Base-by-base conservation (phyloP, 2,329 filamentous ascomycete species). In the Fusarium dimerum region DNA sequence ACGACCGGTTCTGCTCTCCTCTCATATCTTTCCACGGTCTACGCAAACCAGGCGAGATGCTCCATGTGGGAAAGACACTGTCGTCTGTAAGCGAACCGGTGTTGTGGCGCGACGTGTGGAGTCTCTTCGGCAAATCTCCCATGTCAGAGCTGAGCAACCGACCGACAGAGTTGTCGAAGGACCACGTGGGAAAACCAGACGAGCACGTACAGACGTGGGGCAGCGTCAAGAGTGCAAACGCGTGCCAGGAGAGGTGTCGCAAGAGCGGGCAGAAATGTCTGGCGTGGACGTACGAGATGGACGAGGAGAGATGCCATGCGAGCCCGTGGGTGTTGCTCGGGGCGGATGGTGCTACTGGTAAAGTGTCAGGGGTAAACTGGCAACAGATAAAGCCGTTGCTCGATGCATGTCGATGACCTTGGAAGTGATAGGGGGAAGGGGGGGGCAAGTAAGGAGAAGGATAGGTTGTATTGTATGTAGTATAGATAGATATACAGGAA, bases 1-100 rank as follows among this genome's bases (percentile, higher is more conserved):
- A 67, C 3, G 80, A 82, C 60, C 70, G 78, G 7, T 74, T 81
- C 63, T 84, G 81, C 61, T 69, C 79, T 40, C 80, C 80, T n/a
- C 65, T 83, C 4, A 63, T 82, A 4, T 79, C 78, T 10, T 82
- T 83, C 60, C 80, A 83, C 62, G 76, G 74, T 29, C 69, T 83
- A 10, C 73, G 76, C 40, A 65, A 72, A 34, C 71, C 71, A 5
- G 69, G 71, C 10, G 70, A 71, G 50, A 83, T 83, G 80, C 60
- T 68, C 32, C 65, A 68, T 20, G 71, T 78, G 8, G 78, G 77
- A 18, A 65, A 67, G 18, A 68, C 66, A 13, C 76, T 83, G 51
- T 66, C 68, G 12, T 60, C 67, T 17, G 59, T 71, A 43, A 61
- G 67, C 20, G 62, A 69, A 40, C 76, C 78, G 0, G 70, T 82